Percentiles rank a stretch among this genome's conserved stretches.
These are phyloP conservation scores for Paspalum notatum DNA, from an alignment of 176 grass and related monocot genomes.

Conservation along the genomic window DNA sequence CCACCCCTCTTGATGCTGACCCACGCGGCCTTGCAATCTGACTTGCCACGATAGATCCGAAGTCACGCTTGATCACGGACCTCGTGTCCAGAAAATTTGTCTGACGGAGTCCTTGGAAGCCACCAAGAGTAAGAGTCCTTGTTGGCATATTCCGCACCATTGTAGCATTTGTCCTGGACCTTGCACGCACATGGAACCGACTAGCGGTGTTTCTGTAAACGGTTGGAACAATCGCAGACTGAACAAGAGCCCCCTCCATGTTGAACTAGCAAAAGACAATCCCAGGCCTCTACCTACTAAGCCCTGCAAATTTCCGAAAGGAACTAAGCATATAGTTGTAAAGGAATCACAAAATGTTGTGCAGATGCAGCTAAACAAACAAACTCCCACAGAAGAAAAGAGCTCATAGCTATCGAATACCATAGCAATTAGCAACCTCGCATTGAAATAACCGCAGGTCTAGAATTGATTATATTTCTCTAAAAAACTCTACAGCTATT, in stretches of 20 bases:
- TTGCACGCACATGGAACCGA: constrained; percentile 26
- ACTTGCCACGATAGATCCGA: constrained; percentile 49
- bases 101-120: constrained; percentile 59
- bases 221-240: constrained; percentile 62
- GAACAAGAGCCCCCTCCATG: constrained; percentile 82
- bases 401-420: background rate
- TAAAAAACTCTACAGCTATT: background rate
- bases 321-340: background rate
- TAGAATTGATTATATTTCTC: background rate
- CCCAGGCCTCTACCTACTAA: constrained; percentile 11
- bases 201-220: constrained; percentile 39
- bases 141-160: constrained; percentile 52
- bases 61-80: constrained; percentile 48
- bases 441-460: background rate
- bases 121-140: constrained; percentile 50
- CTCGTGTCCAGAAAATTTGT: constrained; percentile 56
- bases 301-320: constrained; percentile 21
- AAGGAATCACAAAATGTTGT: background rate
- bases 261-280: constrained; percentile 17
- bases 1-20: constrained; percentile 46
- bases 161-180: constrained; percentile 29
- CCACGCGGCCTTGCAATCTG: constrained; percentile 54
- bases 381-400: background rate
- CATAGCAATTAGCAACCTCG: background rate
- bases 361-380: background rate